Evolutionary conservation across 371 early-diverging fungal species (phyloP), one percentile per base, ranked within the genome.

Genomic region (Mortierella sp.): DNA sequence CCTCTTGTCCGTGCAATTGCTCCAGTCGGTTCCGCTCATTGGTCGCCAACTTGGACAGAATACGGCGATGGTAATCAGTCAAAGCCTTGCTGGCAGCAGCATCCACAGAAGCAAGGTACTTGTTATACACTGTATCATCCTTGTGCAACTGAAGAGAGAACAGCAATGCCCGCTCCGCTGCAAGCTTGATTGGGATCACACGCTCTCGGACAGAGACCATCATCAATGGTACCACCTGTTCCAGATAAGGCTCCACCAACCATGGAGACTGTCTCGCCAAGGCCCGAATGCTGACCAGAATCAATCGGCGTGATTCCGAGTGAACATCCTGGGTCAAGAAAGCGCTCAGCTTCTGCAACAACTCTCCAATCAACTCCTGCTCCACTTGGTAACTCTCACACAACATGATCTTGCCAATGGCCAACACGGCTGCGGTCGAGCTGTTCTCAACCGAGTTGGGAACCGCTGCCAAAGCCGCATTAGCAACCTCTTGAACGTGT

Each of bases 81-180:
- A 88, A 75, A 44, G 80, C 79, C 46, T 85, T 88, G 43, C 83
- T 84, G 11, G 86, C 75, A 4, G 82, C 63, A 1, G 80, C 82
- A 44, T 88, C 91, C 14, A 82, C 80, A n/a, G 76, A 70, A 7
- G 74, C 71, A 19, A 90, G 70, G 63, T 85, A 89, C 46, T 56
- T 48, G 60, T 85, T 68, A 58, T 68, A 79, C 19, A 80, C 82
- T 0, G 67, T 61, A 43, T 82, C 82, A 48, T 85, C 84, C 25
- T 84, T 83, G 60, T 86, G 84, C 66, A 91, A 60, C 29, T 91
- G 85, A 50, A 96, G 72, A 18, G 87, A 66, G 62, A 92, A 88
- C 47, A 95, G 61, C 69, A 95, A 73, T 4, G 93, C 88, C 7
- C 93, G 85, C 81, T 96, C 96, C 0, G 93, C 91, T 3, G 95